Percentiles rank a stretch among this genome's conserved stretches.
These are phyloP conservation scores for Colletotrichum melonis DNA, from an alignment of 2,329 filamentous ascomycete species.

Conservation along the genomic window DNA sequence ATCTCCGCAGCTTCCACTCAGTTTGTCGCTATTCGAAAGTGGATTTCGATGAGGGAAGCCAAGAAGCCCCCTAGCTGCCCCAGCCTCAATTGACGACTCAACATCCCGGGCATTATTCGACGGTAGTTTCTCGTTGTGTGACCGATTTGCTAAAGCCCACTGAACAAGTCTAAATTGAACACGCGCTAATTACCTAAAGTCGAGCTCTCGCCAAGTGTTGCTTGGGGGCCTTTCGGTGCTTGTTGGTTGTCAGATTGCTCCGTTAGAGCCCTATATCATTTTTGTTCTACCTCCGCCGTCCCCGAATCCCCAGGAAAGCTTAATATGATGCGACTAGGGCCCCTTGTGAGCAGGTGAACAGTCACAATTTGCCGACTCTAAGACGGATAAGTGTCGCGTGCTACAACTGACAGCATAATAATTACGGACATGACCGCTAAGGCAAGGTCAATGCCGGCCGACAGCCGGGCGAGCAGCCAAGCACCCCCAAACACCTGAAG, in stretches of 20 bases:
- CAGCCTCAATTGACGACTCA: constrained; percentile 33
- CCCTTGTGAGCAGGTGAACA: background rate
- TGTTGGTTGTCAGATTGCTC: background rate
- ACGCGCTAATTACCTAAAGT: constrained; percentile 15
- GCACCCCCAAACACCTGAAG: background rate
- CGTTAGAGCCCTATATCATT: background rate
- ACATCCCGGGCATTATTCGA: constrained; percentile 11
- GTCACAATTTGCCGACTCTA: background rate
- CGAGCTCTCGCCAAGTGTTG: background rate
- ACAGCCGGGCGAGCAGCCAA: background rate
- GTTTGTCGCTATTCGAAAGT: constrained; percentile 28
- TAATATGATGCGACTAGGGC: background rate
- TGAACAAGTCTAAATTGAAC: background rate
- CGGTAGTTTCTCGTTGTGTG: constrained; percentile 1
- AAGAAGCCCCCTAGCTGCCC: constrained; percentile 22
- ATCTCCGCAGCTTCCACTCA: constrained; percentile 21
- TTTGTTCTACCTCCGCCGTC: background rate
- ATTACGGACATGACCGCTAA: constrained; percentile 22
- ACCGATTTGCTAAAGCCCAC: background rate
- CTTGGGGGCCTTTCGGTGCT: background rate
- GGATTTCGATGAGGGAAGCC: constrained; percentile 29
- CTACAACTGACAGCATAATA: constrained; percentile 20
- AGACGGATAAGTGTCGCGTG: constrained; percentile 26
- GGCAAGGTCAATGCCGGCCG: constrained; percentile 1
- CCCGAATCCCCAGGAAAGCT: constrained; percentile 33